phyloP scores from a whole-genome alignment of 176 grass and related monocot species.

The Oryza rufipogon region DNA sequence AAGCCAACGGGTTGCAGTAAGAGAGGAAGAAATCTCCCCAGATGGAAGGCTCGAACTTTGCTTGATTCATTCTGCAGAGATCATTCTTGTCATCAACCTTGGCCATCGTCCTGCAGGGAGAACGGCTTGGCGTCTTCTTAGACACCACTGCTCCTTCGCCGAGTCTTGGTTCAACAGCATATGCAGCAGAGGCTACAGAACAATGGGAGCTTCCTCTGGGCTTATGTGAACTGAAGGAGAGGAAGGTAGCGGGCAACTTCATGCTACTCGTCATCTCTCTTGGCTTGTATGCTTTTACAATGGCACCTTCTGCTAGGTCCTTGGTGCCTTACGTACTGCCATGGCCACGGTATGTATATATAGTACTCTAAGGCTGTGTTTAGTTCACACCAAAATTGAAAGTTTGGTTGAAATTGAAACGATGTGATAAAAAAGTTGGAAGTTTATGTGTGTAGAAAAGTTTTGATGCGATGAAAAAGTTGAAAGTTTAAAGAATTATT shows the following conservation, averaged over 20 bases:
- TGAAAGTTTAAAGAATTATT: too few relatives aligned
- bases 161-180: neutral
- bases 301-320: too few relatives aligned
- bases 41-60: neutral
- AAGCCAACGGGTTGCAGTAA: neutral
- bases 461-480: too few relatives aligned
- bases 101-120: neutral
- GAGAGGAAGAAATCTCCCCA: conserved; percentile 30
- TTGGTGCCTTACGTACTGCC: too few relatives aligned
- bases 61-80: neutral
- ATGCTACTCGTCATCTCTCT: neutral
- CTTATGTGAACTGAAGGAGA: neutral
- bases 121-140: neutral
- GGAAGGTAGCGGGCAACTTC: neutral
- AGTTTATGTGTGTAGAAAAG: too few relatives aligned
- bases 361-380: too few relatives aligned
- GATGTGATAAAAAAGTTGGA: too few relatives aligned
- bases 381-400: too few relatives aligned
- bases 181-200: neutral
- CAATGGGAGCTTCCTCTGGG: neutral
- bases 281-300: neutral
- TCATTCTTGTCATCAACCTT: neutral
- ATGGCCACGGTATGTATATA: too few relatives aligned
- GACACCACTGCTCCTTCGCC: neutral
- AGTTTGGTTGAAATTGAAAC: too few relatives aligned